These are phyloP conservation scores for Moelleriella libera DNA, from an alignment of 2,329 filamentous ascomycete genomes.

Conservation along the genomic window DNA sequence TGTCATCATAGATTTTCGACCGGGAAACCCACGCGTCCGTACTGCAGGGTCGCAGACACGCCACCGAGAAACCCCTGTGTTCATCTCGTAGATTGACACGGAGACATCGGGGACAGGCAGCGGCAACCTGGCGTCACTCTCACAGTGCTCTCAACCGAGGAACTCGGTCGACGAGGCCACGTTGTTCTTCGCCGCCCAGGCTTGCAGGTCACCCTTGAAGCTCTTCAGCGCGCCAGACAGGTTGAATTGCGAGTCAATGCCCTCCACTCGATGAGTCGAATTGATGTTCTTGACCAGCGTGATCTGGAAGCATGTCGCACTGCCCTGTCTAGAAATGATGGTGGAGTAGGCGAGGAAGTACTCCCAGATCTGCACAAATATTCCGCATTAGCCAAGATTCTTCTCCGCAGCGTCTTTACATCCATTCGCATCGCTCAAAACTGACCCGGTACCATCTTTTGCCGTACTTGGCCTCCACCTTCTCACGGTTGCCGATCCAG, in stretches of 20 bases:
- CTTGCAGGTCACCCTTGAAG: constrained; percentile 17
- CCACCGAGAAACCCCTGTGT: too few species aligned
- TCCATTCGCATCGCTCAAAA: not conserved
- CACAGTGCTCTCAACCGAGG: constrained; percentile 6
- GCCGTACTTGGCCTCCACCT: constrained; percentile 90
- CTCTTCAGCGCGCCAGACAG: constrained; percentile 46
- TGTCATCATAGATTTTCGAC: too few species aligned
- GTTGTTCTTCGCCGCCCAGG: constrained; percentile 22
- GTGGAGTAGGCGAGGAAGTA: constrained; percentile 80
- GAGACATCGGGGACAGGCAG: too few species aligned
- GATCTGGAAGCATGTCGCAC: constrained; percentile 81
- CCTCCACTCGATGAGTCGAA: constrained; percentile 71
- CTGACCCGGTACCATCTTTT: constrained; percentile 87
- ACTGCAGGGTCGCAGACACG: too few species aligned
- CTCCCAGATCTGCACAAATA: constrained; percentile 60
- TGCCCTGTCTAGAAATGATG: constrained; percentile 74
- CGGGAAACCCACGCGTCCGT: too few species aligned
- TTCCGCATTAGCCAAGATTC: not conserved
- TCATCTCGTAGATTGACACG: too few species aligned
- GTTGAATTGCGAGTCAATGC: constrained; percentile 55
- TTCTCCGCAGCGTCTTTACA: not conserved
- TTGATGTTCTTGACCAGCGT: constrained; percentile 87
- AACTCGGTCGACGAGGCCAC: constrained; percentile 17
- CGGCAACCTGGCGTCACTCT: not conserved
- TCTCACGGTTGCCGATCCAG: constrained; percentile 88